Percentiles rank a stretch among this genome's conserved stretches.
Conservation (phyloP, 306 rosid species). For the Aeschynomene evenia region DNA sequence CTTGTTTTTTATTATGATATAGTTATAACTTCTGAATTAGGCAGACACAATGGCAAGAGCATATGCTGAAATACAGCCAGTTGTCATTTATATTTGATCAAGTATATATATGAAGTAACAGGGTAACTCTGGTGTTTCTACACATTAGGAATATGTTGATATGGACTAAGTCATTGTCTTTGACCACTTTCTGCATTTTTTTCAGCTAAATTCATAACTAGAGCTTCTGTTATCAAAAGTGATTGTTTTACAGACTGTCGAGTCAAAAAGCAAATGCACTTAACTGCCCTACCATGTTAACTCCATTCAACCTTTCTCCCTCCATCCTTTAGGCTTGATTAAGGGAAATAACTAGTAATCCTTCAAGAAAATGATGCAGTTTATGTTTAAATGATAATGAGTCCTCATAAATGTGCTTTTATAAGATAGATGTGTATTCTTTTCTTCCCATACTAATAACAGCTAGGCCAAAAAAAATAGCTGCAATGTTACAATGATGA, state of each 20-base stretch:
- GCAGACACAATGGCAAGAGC: too few species aligned
- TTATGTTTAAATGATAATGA: neutral
- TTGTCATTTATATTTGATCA: neutral
- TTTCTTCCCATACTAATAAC: neutral
- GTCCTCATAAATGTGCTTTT: neutral
- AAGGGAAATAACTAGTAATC: neutral
- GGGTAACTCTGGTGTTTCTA: neutral
- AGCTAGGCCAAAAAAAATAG: neutral
- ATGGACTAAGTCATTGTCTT: neutral
- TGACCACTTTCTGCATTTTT: neutral
- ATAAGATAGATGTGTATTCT: neutral
- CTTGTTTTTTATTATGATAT: too few species aligned
- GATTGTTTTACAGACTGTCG: neutral
- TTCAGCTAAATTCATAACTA: too few species aligned
- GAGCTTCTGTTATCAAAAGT: neutral
- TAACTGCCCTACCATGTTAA: neutral
- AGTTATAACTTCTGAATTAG: too few species aligned
- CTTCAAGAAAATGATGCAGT: neutral
- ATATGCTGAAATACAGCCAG: neutral
- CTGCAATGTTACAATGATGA: slow-evolving; percentile 2
- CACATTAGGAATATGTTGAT: neutral
- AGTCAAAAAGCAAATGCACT: neutral
- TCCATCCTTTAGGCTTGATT: neutral
- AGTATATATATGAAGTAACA: neutral
- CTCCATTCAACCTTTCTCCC: neutral